A percentile compares a stretch with the other conserved stretches of the same genome.
Conservation (phyloP, 2,329 filamentous ascomycete genomes). For the Cordyceps tenuipes region DNA sequence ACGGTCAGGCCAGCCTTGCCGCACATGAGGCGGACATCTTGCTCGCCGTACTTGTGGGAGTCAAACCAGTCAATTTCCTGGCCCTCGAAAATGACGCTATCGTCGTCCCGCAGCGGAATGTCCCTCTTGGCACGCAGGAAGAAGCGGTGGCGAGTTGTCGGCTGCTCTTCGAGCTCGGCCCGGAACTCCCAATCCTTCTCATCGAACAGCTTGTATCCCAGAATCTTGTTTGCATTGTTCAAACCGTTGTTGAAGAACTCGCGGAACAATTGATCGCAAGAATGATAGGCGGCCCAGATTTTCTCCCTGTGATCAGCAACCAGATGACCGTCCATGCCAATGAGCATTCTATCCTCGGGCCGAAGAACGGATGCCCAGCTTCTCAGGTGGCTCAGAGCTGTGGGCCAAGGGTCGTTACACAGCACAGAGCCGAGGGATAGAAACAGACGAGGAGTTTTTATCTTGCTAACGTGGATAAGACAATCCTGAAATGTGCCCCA, state of each 20-base stretch:
- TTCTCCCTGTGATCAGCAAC: conserved; percentile 25
- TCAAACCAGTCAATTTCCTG: conserved; percentile 36
- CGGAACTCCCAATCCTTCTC: conserved; percentile 30
- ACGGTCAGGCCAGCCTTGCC: conserved; percentile 29
- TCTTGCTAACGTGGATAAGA: conserved; percentile 22
- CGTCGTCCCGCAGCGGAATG: conserved; percentile 20
- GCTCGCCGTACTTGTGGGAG: conserved; percentile 33
- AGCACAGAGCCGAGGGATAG: conserved; percentile 34
- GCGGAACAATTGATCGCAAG: conserved; percentile 26
- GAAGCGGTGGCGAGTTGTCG: conserved; percentile 32
- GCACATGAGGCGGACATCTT: conserved; percentile 31
- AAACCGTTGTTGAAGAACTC: conserved; percentile 33
- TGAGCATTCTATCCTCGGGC: conserved; percentile 27
- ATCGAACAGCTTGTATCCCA: conserved; percentile 26
- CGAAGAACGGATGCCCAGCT: conserved; percentile 29
- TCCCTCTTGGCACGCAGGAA: conserved; percentile 29
- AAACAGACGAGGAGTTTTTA: conserved; percentile 27
- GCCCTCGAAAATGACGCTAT: conserved; percentile 21
- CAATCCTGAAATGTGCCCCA: conserved; percentile 34
- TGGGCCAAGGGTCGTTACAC: conserved; percentile 32
- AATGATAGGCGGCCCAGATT: conserved; percentile 33
- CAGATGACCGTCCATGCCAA: conserved; percentile 34
- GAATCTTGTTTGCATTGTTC: conserved; percentile 27
- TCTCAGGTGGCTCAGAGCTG: conserved; percentile 27
- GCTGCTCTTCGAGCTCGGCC: conserved; percentile 27